phyloP scores from a whole-genome alignment of 2,329 filamentous ascomycete species.

The Fusarium pininemorale region DNA sequence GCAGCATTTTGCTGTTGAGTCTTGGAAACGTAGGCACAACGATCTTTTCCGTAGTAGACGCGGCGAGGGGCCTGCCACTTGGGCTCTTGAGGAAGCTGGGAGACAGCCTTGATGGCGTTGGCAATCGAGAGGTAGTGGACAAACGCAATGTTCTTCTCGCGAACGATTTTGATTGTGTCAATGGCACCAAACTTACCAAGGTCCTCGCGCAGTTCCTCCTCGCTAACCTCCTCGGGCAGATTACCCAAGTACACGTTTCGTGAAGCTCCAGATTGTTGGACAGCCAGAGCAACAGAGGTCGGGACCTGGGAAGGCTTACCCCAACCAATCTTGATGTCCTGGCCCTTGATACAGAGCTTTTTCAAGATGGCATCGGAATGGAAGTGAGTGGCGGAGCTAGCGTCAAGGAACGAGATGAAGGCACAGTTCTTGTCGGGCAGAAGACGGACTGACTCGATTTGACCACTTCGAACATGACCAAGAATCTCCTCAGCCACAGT shows the following conservation, averaged over 20 bases:
- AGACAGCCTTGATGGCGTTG: constrained; percentile 97
- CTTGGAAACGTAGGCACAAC: constrained; percentile 98
- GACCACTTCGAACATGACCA: constrained; percentile 93
- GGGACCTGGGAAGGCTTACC: constrained; percentile 98
- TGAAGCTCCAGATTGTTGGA: constrained; percentile 96
- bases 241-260: constrained; percentile 98
- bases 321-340: constrained; percentile 99
- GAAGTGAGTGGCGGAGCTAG: constrained; percentile 97
- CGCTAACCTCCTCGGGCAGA: constrained; percentile 85
- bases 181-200: constrained; percentile 96
- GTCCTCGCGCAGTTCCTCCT: constrained; percentile 94
- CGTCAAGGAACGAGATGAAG: constrained; percentile 98
- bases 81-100: constrained; percentile 92
- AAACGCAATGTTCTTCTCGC: constrained; percentile 98
- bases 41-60: constrained; percentile 98
- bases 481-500: constrained; percentile 97
- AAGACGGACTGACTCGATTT: constrained; percentile 98
- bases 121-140: constrained; percentile 97
- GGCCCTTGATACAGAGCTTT: constrained; percentile 97
- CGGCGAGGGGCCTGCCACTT: constrained; percentile 97
- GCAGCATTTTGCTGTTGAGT: constrained; percentile 99
- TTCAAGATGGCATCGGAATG: constrained; percentile 99
- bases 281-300: constrained; percentile 94
- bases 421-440: constrained; percentile 99
- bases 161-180: constrained; percentile 96